Conservation (phyloP, 1,284 basidiomycete species). For the Microbotryum violaceum region DNA sequence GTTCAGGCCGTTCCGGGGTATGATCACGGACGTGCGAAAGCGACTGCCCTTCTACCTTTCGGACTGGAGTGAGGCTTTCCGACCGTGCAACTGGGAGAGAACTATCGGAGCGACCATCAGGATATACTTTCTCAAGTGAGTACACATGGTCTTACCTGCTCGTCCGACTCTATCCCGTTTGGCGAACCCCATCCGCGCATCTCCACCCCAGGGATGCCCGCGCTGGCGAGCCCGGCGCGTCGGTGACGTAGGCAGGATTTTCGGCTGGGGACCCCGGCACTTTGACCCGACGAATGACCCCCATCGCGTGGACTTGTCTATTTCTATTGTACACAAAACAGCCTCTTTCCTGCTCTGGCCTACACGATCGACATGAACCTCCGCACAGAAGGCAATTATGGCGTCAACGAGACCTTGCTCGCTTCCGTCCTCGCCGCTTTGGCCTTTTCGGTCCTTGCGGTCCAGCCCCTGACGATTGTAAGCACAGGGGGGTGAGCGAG, state of each 20-base stretch:
- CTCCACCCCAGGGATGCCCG: neutral
- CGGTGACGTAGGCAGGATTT: too few species aligned
- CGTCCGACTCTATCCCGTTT: neutral
- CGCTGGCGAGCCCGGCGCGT: neutral
- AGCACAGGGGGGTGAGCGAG: conserved; percentile 43
- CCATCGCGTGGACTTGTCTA: conserved; percentile 36
- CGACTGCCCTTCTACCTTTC: conserved; percentile 69
- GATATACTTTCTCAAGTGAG: conserved; percentile 72
- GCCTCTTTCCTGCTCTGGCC: conserved; percentile 63
- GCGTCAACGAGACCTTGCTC: conserved; percentile 70
- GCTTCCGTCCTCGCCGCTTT: conserved; percentile 65
- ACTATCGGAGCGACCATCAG: conserved; percentile 65
- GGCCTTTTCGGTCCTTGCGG: conserved; percentile 81
- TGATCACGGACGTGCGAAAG: conserved; percentile 64
- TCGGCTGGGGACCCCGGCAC: too few species aligned
- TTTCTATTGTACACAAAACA: conserved; percentile 5
- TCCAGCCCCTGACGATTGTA: conserved; percentile 85
- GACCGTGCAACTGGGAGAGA: conserved; percentile 42
- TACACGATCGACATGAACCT: conserved; percentile 91
- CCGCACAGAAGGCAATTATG: conserved; percentile 73
- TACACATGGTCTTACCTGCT: conserved; percentile 7
- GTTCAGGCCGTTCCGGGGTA: conserved; percentile 50
- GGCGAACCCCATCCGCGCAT: neutral
- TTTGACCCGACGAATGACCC: conserved; percentile 13
- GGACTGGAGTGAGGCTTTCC: conserved; percentile 76